A percentile compares a stretch with the other conserved stretches of the same genome.
Conservation (phyloP, 192 early-diverging fungal genomes). For the Linnemannia schmuckeri region DNA sequence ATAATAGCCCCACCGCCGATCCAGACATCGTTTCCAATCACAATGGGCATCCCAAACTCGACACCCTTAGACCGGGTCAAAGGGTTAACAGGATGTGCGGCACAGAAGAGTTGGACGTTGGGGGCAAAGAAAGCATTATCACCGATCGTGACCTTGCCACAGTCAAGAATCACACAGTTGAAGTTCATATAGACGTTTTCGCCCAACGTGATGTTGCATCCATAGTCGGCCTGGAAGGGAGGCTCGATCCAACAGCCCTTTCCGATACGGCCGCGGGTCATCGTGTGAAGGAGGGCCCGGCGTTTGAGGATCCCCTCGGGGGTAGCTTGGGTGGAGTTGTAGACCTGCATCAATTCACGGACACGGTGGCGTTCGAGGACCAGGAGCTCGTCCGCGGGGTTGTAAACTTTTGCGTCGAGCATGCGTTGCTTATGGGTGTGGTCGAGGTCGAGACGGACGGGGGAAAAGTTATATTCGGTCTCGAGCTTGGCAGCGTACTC, state of each 20-base stretch:
- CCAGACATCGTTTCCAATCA: constrained; percentile 92
- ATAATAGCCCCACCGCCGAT: constrained; percentile 87
- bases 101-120: constrained; percentile 80
- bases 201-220: constrained; percentile 82
- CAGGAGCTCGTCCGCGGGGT: constrained; percentile 29
- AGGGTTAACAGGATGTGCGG: constrained; percentile 80
- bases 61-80: constrained; percentile 51
- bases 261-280: constrained; percentile 64
- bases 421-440: constrained; percentile 46
- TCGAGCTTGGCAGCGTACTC: constrained; percentile 44
- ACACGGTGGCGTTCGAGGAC: constrained; percentile 33
- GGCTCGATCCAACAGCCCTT: constrained; percentile 72
- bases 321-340: constrained; percentile 31
- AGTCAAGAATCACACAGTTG: constrained; percentile 82
- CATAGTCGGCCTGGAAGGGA: constrained; percentile 85
- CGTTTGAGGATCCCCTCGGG: constrained; percentile 35
- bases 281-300: constrained; percentile 21
- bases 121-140: constrained; percentile 82
- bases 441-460: constrained; percentile 30
- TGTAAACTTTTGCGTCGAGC: constrained; percentile 41
- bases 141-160: constrained; percentile 79
- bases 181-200: constrained; percentile 83
- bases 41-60: constrained; percentile 62
- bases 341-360: constrained; percentile 33
- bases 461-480: constrained; percentile 25